A percentile compares a stretch with the other conserved stretches of the same genome.
Evolutionary conservation across 1,139 yeast species (phyloP).

Genomic region (Komagataea norvegica): DNA sequence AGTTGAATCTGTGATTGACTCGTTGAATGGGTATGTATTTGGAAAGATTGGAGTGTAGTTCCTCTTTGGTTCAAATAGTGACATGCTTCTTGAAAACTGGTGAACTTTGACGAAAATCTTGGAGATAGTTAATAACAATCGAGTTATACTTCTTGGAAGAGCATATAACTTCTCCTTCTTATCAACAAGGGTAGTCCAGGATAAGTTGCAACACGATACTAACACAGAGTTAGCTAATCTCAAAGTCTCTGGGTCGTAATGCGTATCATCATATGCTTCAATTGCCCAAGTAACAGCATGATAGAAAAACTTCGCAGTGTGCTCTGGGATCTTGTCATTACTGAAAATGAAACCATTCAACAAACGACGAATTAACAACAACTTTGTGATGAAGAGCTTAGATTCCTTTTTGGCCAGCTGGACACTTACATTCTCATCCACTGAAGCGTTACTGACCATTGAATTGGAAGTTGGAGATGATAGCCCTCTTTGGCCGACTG

Average conservation of each 20-base stretch:
- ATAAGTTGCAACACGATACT: constrained; percentile 41
- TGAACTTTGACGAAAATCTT: constrained; percentile 49
- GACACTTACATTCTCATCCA: constrained; percentile 19
- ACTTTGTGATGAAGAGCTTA: constrained; percentile 50
- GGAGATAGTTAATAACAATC: constrained; percentile 49
- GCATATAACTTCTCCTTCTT: constrained; percentile 30
- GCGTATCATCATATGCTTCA: constrained; percentile 41
- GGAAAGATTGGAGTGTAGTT: constrained; percentile 69
- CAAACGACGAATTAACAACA: constrained; percentile 55
- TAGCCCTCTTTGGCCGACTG: constrained; percentile 52
- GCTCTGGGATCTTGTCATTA: constrained; percentile 27
- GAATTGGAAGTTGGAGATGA: constrained; percentile 1
- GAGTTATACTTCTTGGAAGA: constrained; percentile 43
- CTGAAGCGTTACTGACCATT: constrained; percentile 5
- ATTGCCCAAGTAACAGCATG: constrained; percentile 59
- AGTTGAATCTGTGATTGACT: constrained; percentile 66
- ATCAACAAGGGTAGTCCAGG: constrained; percentile 35
- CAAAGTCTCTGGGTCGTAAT: constrained; percentile 49
- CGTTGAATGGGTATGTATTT: constrained; percentile 56
- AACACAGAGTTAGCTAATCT: constrained; percentile 60
- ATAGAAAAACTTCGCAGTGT: constrained; percentile 43
- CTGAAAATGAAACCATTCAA: constrained; percentile 45
- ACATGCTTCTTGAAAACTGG: constrained; percentile 48
- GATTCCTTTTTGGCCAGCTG: constrained; percentile 41
- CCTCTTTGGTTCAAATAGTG: constrained; percentile 54